Evolutionary conservation across 306 rosid genomes (phyloP), one percentile per base, ranked within the genome.

Genomic region (Sindora glabra): DNA sequence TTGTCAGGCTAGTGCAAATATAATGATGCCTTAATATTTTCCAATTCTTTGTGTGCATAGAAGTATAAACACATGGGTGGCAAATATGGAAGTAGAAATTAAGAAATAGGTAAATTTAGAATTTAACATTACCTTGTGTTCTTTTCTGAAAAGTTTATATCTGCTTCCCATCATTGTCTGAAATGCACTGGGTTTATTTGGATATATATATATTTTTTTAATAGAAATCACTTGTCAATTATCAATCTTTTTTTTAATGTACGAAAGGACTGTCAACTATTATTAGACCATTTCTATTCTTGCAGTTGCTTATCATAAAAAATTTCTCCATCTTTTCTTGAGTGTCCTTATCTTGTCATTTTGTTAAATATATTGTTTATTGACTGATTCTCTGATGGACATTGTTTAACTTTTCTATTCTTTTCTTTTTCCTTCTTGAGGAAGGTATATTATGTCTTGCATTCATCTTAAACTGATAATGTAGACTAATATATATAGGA

Each of bases 401-500:
- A 49, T 49, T 40, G 22, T 39, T 62, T 19, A 46, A 48, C 34
- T 25, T 14, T 10, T 34, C 33, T 33, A 1, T 11, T 11, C 37
- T 23, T 62, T 46, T n/a, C 48, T 27, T 68, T 3, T 2, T 32
- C 16, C 48, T 1, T 62, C 9, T 32, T 26, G 12, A 44, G 40
- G 17, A 8, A 8, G 12, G 1, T 2, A 53, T 52, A 24, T 53
- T 47, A 34, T 52, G 8, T 12, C 5, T 24, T 60, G 27, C 12
- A 11, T 33, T 62, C 22, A 30, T 61, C 21, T 44, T 21, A 48
- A 42, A 50, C 53, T 55, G 32, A 70, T 48, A 44, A 19, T 48
- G 25, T 71, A 59, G 32, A 29, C 11, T 50, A 42, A 23, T 41
- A 22, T 27, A 30, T 48, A 55, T 64, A n/a, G n/a, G 68, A 46